These are phyloP conservation scores for Mycena epipterygia DNA, from an alignment of 768 basidiomycete species.

Conservation along the genomic window DNA sequence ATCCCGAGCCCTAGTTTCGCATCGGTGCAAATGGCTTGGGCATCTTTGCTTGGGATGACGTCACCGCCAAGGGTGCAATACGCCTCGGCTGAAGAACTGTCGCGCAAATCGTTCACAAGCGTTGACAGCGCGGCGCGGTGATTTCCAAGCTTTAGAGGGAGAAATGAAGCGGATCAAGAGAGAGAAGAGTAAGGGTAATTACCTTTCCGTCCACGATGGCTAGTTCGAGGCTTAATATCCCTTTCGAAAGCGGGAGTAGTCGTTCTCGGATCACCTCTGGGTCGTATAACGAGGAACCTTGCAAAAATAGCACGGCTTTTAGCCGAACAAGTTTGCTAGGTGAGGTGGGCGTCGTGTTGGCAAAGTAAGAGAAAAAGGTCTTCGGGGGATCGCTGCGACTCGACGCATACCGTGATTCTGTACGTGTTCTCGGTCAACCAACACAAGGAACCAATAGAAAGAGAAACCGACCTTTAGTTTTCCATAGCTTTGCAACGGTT, in stretches of 20 bases:
- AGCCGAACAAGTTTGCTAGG: slow-evolving; percentile 79
- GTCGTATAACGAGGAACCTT: slow-evolving; percentile 82
- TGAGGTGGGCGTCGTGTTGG: slow-evolving; percentile 87
- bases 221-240: slow-evolving; percentile 74
- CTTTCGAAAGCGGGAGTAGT: slow-evolving; percentile 61
- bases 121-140: slow-evolving; percentile 75
- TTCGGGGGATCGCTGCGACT: slow-evolving; percentile 53
- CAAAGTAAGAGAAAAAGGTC: slow-evolving; percentile 78
- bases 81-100: slow-evolving; percentile 83
- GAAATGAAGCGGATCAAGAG: neutral
- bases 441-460: slow-evolving; percentile 13
- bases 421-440: neutral
- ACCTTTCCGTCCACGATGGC: slow-evolving; percentile 89
- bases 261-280: slow-evolving; percentile 58
- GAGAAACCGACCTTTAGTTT: slow-evolving; percentile 70
- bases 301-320: slow-evolving; percentile 83
- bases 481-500: slow-evolving; percentile 73
- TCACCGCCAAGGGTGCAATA: slow-evolving; percentile 89
- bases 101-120: slow-evolving; percentile 79
- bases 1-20: slow-evolving; percentile 63
- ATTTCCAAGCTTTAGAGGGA: slow-evolving; percentile 49
- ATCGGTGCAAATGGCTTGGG: slow-evolving; percentile 64
- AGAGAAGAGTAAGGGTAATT: slow-evolving; percentile 12
- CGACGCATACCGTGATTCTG: slow-evolving; percentile 69
- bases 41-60: slow-evolving; percentile 73